These are phyloP conservation scores for Tulasnella sp. DNA, from an alignment of 768 basidiomycete genomes.

Conservation along the genomic window DNA sequence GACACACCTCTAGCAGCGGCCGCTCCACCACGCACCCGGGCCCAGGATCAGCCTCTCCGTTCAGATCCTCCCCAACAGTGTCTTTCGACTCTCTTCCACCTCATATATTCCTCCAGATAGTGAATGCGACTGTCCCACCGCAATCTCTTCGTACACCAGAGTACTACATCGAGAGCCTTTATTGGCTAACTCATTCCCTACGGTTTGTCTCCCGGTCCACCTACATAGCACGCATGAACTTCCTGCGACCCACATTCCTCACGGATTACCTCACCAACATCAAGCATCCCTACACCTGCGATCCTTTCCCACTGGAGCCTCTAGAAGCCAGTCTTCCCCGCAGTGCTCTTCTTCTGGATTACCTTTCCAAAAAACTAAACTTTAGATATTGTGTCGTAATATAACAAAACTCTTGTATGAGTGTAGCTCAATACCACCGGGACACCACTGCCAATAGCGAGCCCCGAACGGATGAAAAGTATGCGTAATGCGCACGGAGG, in stretches of 20 bases:
- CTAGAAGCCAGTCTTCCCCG: slow-evolving; percentile 24
- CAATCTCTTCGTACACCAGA: slow-evolving; percentile 18
- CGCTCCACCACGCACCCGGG: not conserved
- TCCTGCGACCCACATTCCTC: slow-evolving; percentile 68
- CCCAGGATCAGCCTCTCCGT: not conserved
- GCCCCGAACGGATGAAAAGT: no score
- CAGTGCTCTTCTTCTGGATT: no score
- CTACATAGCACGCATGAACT: slow-evolving; percentile 62
- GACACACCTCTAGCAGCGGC: not conserved
- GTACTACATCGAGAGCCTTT: slow-evolving; percentile 53
- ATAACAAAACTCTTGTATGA: no score
- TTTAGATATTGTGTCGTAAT: no score
- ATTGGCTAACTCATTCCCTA: slow-evolving; percentile 59
- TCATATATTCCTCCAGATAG: slow-evolving; percentile 59
- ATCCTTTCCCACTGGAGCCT: slow-evolving; percentile 55
- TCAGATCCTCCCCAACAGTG: not conserved
- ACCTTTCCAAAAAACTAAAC: no score
- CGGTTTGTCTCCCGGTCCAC: slow-evolving; percentile 53
- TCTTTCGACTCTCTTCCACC: slow-evolving; percentile 37
- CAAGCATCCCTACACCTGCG: slow-evolving; percentile 61
- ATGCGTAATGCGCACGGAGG: no score
- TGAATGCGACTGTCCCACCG: slow-evolving; percentile 57
- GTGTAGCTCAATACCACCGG: no score
- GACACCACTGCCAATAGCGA: no score
- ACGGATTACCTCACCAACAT: slow-evolving; percentile 56